Conservation (phyloP, 2,329 filamentous ascomycete genomes). For the Colletotrichum simmondsii region DNA sequence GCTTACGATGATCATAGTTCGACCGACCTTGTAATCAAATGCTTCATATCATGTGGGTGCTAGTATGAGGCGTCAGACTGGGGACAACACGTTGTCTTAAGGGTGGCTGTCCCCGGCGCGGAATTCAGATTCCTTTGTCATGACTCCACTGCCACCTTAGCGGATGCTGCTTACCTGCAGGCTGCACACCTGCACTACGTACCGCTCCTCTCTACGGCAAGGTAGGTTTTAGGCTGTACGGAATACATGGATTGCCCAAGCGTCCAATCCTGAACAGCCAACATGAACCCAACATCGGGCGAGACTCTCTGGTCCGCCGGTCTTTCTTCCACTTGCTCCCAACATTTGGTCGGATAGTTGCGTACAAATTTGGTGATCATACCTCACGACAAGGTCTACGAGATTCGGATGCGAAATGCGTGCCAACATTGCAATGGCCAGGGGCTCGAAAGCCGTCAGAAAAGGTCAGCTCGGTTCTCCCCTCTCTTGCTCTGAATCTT, state of each 20-base stretch:
- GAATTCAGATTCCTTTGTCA: constrained; percentile 9
- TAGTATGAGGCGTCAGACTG: neutral
- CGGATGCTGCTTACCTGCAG: neutral
- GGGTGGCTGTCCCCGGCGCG: neutral
- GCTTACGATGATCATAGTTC: neutral
- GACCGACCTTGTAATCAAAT: neutral
- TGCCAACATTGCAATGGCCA: constrained; percentile 3
- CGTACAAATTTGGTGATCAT: neutral
- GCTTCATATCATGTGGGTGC: neutral
- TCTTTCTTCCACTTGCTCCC: neutral
- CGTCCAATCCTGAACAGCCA: neutral
- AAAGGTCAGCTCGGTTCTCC: constrained; percentile 10
- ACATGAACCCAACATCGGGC: neutral
- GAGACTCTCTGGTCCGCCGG: neutral
- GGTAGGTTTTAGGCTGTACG: neutral
- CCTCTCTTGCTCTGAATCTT: neutral
- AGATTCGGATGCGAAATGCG: neutral
- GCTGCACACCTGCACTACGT: neutral
- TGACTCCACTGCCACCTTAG: neutral
- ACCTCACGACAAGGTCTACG: too few relatives aligned
- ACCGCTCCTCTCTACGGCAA: neutral
- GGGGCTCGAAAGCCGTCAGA: constrained; percentile 22
- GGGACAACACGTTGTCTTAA: neutral
- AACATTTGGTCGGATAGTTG: neutral
- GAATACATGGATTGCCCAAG: neutral